These are phyloP conservation scores for Fusarium armeniacum DNA, from an alignment of 2,329 filamentous ascomycete genomes.

Conservation along the genomic window DNA sequence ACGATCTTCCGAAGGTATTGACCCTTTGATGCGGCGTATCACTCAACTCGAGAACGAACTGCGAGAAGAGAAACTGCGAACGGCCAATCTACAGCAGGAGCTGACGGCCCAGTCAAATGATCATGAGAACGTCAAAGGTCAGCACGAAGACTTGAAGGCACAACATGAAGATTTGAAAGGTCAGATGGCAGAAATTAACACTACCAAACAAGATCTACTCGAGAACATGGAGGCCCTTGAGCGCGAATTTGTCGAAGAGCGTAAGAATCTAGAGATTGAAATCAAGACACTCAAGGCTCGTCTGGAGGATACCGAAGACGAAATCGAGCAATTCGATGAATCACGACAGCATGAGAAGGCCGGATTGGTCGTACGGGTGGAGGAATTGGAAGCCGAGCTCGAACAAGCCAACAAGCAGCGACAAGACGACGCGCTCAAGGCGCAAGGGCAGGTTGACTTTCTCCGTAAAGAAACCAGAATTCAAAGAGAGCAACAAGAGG, in stretches of 20 bases:
- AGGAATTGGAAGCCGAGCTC: slow-evolving; percentile 78
- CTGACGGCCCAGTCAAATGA: slow-evolving; percentile 69
- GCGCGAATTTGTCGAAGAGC: slow-evolving; percentile 87
- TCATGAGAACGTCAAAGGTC: slow-evolving; percentile 73
- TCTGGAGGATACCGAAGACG: slow-evolving; percentile 91
- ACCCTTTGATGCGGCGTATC: slow-evolving; percentile 63
- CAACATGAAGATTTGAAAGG: slow-evolving; percentile 70
- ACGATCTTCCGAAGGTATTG: slow-evolving; percentile 62
- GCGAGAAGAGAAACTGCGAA: slow-evolving; percentile 77
- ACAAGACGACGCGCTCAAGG: slow-evolving; percentile 69
- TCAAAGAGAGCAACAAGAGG: slow-evolving; percentile 71
- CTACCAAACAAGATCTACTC: slow-evolving; percentile 93
- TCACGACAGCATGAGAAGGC: slow-evolving; percentile 86
- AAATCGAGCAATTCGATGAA: slow-evolving; percentile 86
- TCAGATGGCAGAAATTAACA: slow-evolving; percentile 86
- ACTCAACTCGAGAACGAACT: slow-evolving; percentile 83
- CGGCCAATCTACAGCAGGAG: slow-evolving; percentile 77
- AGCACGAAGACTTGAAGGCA: slow-evolving; percentile 64
- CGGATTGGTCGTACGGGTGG: slow-evolving; percentile 76
- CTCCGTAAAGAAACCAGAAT: slow-evolving; percentile 71
- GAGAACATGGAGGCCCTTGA: slow-evolving; percentile 95
- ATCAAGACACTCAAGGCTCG: slow-evolving; percentile 81
- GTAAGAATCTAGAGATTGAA: slow-evolving; percentile 85
- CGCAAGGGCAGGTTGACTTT: slow-evolving; percentile 73
- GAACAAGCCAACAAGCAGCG: slow-evolving; percentile 72